Base-by-base conservation (phyloP, 345 rosid genomes). In the Sisymbrium irio region DNA sequence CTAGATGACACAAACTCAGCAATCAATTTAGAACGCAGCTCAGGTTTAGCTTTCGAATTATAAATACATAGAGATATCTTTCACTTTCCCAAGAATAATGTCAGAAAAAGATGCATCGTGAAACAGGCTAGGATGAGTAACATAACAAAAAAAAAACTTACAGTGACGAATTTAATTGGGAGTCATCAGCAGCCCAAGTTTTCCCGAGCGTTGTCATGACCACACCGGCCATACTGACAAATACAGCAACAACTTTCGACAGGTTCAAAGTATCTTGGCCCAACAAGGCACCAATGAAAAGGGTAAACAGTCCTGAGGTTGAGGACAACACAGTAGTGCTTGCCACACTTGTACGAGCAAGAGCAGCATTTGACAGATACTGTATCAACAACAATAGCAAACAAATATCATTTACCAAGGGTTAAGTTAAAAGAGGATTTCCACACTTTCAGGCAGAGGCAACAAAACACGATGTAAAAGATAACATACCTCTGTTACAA, bases 321-420 rank as follows among this genome's bases (percentile, higher is more conserved):
- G 99, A 96, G 14, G 99, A 96, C 51, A 96, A 73, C 41, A 96
- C 99, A 27, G 99, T 95, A 46, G 98, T 96, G 75, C 99, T 96
- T 45, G 99, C 98, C 73, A 96, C 99, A 77, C 99, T 96, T 28
- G 99, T 96, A 9, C 84, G 96, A 3, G 97, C 93, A 33, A 96
- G 99, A 33, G 98, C 99, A 64, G 98, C 99, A 86, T 96, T 96
- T 60, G 99, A 92, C 19, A 92, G 81, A 80, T 96, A 96, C 99
- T 96, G 89, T 44, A 68, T 77, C 74, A 22, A 28, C 41, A 59
- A 63, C 41, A 49, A 42, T 4, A 62, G n/a, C 36, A 67, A 61
- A 11, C 41, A 72, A 6, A 57, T 47, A 11, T 30, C 50, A 60
- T 42, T 42, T 6, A 8, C 61, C 28, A 49, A 37, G 5, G 7